phyloP scores from a whole-genome alignment of 2,329 filamentous ascomycete genomes.

The Colletotrichum trifolii region DNA sequence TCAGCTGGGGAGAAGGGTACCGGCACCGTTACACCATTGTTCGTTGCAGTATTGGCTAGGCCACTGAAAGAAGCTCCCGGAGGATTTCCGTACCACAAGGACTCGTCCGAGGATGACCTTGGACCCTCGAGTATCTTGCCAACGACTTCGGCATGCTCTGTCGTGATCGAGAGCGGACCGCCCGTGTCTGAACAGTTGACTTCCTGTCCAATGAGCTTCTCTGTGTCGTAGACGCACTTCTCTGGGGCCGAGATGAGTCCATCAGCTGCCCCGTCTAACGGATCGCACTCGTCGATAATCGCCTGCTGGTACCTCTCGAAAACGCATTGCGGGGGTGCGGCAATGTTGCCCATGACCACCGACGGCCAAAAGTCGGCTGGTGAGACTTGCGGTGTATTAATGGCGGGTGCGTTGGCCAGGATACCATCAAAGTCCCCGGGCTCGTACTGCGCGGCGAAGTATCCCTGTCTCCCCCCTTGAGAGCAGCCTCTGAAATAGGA shows the following conservation, averaged over 20 bases:
- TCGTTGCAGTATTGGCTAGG: conserved; percentile 13
- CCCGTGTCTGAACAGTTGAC: conserved; percentile 8
- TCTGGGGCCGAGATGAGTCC: conserved; percentile 24
- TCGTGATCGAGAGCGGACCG: conserved; percentile 6
- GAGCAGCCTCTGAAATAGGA: conserved; percentile 70
- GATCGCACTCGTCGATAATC: conserved; percentile 13
- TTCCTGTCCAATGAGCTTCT: background rate
- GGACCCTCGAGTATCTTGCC: conserved; percentile 13
- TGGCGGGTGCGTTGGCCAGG: conserved; percentile 59
- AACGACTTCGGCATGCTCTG: conserved; percentile 1
- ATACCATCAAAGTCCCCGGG: conserved; percentile 69
- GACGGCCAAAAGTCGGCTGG: conserved; percentile 20
- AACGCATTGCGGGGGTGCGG: conserved; percentile 20
- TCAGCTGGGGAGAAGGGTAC: conserved; percentile 15
- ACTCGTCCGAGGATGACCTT: background rate
- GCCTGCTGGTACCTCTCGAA: conserved; percentile 11
- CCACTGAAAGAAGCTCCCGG: conserved; percentile 17
- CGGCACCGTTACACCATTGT: conserved; percentile 7
- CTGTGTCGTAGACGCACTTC: conserved; percentile 11
- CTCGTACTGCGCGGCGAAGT: conserved; percentile 63
- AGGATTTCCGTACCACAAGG: conserved; percentile 20
- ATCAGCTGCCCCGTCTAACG: conserved; percentile 15
- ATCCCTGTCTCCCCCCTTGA: conserved; percentile 68
- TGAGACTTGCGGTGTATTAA: conserved; percentile 37
- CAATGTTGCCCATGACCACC: conserved; percentile 23